These are phyloP conservation scores for Actinomortierella wolfii DNA, from an alignment of 371 early-diverging fungal species.

Conservation along the genomic window DNA sequence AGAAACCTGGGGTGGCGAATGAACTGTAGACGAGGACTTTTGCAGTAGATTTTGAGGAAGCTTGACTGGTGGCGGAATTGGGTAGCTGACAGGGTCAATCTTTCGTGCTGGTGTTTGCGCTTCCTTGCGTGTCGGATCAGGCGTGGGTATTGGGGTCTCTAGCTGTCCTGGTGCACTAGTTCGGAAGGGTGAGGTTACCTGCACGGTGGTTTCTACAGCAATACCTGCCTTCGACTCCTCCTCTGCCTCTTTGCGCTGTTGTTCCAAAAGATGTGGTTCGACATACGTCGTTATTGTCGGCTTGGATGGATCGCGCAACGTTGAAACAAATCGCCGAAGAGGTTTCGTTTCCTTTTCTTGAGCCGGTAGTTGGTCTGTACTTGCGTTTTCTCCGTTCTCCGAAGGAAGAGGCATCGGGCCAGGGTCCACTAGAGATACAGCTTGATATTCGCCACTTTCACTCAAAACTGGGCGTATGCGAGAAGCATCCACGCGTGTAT, in stretches of 20 bases:
- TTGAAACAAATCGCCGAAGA: slow-evolving; percentile 35
- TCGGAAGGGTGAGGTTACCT: slow-evolving; percentile 15
- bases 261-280: slow-evolving; percentile 39
- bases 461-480: slow-evolving; percentile 20
- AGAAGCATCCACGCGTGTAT: slow-evolving; percentile 18
- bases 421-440: slow-evolving; percentile 36
- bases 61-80: slow-evolving; percentile 45
- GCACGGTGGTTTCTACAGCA: slow-evolving; percentile 1
- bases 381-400: neutral
- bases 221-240: slow-evolving; percentile 3
- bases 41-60: slow-evolving; percentile 36
- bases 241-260: slow-evolving; percentile 24
- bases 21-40: slow-evolving; percentile 10
- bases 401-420: slow-evolving; percentile 33
- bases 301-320: slow-evolving; percentile 34
- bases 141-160: slow-evolving; percentile 13
- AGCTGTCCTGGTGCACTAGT: slow-evolving; percentile 33
- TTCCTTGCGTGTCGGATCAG: neutral
- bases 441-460: slow-evolving; percentile 29
- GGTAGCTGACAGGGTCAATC: slow-evolving; percentile 28
- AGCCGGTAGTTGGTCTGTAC: neutral
- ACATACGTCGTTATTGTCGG: slow-evolving; percentile 44
- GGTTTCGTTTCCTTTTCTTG: slow-evolving; percentile 17
- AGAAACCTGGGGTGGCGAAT: neutral
- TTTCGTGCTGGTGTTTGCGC: slow-evolving; percentile 10